These are phyloP conservation scores for Talaromyces sp. DNA, from an alignment of 2,329 filamentous ascomycete species.

Conservation along the genomic window DNA sequence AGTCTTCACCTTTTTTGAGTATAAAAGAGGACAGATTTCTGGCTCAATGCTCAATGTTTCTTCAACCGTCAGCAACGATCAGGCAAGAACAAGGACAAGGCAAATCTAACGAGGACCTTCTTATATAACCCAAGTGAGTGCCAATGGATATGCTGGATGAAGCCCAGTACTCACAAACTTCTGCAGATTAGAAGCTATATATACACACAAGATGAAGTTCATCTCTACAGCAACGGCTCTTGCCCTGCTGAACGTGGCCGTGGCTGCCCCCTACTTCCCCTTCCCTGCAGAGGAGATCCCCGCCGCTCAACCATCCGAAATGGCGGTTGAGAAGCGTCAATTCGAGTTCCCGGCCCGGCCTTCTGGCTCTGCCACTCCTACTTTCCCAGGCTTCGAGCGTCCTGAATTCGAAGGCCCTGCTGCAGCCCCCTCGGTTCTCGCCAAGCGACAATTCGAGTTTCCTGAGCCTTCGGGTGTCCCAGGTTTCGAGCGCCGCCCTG, in stretches of 20 bases:
- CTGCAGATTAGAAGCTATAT: neutral
- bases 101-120: neutral
- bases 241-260: slow-evolving; percentile 6
- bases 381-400: neutral
- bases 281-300: neutral
- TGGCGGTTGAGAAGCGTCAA: slow-evolving; percentile 1
- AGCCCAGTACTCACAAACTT: neutral
- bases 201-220: slow-evolving; percentile 16
- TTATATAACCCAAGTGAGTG: neutral
- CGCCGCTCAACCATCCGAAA: neutral
- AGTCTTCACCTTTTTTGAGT: neutral
- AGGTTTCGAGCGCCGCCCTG: neutral
- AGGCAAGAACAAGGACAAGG: slow-evolving; percentile 2
- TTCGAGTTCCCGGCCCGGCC: neutral
- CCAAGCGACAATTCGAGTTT: neutral
- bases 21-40: neutral
- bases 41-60: neutral
- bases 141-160: neutral
- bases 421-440: neutral
- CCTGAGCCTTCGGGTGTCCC: slow-evolving; percentile 5
- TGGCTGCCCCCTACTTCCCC: slow-evolving; percentile 12
- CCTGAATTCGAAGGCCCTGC: neutral
- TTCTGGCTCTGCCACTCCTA: neutral
- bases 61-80: neutral
- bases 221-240: slow-evolving; percentile 16